Evolutionary conservation across 2,329 filamentous ascomycete genomes (phyloP).

Genomic region (Colletotrichum navitas): DNA sequence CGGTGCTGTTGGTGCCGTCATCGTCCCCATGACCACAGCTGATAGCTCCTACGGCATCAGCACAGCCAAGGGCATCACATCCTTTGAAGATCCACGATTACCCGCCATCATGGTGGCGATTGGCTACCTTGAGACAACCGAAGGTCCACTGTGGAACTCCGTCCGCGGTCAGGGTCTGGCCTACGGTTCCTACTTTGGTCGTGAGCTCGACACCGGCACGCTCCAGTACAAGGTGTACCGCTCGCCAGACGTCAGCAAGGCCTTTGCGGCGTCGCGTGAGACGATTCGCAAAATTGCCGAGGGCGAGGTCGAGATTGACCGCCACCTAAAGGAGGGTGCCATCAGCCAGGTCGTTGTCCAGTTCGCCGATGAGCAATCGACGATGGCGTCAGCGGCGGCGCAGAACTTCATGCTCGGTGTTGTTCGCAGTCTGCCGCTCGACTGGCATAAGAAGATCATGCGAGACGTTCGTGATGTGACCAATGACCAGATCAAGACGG

Average conservation of each 20-base stretch:
- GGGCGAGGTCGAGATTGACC: conserved; percentile 80
- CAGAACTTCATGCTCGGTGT: conserved; percentile 88
- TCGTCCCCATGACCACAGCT: conserved; percentile 91
- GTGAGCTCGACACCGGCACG: conserved; percentile 82
- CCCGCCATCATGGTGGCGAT: conserved; percentile 90
- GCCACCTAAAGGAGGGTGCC: conserved; percentile 86
- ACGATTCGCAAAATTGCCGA: conserved; percentile 81
- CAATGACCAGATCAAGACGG: conserved; percentile 80
- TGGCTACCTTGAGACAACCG: conserved; percentile 91
- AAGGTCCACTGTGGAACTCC: conserved; percentile 94
- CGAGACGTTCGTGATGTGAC: conserved; percentile 81
- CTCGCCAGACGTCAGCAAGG: conserved; percentile 89
- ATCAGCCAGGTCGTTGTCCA: conserved; percentile 89
- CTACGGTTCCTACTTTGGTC: conserved; percentile 85
- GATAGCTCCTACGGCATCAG: conserved; percentile 92
- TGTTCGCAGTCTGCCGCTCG: conserved; percentile 78
- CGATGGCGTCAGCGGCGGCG: conserved; percentile 83
- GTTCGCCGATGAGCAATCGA: conserved; percentile 90
- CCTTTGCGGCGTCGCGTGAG: conserved; percentile 80
- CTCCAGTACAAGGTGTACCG: conserved; percentile 90
- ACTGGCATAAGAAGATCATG: conserved; percentile 83
- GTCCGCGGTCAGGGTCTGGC: conserved; percentile 94
- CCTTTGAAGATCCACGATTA: conserved; percentile 80
- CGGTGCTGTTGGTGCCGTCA: conserved; percentile 78
- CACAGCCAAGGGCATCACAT: conserved; percentile 79